phyloP scores from a whole-genome alignment of 306 rosid species.

The Pyrus betulifolia region DNA sequence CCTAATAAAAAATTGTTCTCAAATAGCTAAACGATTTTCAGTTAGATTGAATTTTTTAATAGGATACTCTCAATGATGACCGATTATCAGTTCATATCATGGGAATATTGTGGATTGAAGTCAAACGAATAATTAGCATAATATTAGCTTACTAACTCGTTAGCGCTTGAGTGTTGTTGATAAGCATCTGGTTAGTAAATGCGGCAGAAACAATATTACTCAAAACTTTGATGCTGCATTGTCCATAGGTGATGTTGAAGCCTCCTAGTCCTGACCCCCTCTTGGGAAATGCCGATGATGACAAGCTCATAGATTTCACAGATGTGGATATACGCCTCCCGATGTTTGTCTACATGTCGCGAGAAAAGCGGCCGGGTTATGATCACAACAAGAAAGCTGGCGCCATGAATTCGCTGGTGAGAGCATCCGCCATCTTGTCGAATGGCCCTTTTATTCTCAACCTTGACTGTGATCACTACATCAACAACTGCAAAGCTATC shows the following conservation, averaged over 20 bases:
- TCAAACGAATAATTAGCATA: too few relatives aligned
- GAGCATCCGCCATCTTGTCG: conserved; percentile 71
- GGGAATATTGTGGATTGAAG: too few relatives aligned
- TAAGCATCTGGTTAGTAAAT: background rate
- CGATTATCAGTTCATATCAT: too few relatives aligned
- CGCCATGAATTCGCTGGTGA: conserved; percentile 91
- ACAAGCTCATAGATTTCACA: conserved; percentile 40
- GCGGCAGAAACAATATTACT: background rate
- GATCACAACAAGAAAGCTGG: conserved; percentile 95
- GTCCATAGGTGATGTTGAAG: conserved; percentile 42
- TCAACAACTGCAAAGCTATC: conserved; percentile 82
- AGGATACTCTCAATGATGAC: too few relatives aligned
- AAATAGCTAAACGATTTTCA: too few relatives aligned
- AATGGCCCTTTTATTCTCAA: conserved; percentile 91
- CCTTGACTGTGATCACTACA: conserved; percentile 82
- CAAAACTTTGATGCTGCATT: background rate
- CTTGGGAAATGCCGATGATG: conserved; percentile 36
- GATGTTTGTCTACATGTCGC: conserved; percentile 72
- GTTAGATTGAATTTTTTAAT: too few relatives aligned
- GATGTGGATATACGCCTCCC: conserved; percentile 81
- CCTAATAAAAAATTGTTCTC: too few relatives aligned
- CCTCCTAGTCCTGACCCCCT: conserved; percentile 41
- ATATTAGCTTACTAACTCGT: too few relatives aligned
- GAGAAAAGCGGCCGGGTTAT: conserved; percentile 83
- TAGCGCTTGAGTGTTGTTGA: too few relatives aligned